Percentiles rank a stretch among this genome's conserved stretches.
Conservation (phyloP, 164 flowering plant genomes). For the Magnolia kwangsiensis region DNA sequence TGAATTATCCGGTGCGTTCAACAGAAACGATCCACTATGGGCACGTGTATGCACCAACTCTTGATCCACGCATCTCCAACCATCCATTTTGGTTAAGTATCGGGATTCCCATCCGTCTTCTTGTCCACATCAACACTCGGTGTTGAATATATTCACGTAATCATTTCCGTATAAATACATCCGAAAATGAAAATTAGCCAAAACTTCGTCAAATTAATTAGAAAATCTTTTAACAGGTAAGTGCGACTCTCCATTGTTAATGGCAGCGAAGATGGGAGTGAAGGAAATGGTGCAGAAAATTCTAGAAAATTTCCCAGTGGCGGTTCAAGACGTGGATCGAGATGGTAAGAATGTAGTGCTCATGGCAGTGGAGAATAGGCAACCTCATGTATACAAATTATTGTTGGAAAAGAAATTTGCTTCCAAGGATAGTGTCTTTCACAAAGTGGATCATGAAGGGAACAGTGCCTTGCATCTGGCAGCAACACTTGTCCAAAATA, state of each 20-base stretch:
- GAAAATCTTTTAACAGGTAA: background rate
- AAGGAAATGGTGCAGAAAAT: conserved; percentile 37
- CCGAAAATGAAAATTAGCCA: too few species aligned
- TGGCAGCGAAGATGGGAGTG: conserved; percentile 42
- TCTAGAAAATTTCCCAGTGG: conserved; percentile 27
- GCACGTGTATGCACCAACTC: too few species aligned
- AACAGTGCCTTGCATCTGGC: conserved; percentile 43
- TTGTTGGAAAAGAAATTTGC: conserved; percentile 5
- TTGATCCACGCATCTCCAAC: too few species aligned
- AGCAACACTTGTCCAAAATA: conserved; percentile 21
- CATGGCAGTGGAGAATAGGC: conserved; percentile 44
- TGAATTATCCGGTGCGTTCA: too few species aligned
- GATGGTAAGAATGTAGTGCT: conserved; percentile 36
- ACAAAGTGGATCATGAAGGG: conserved; percentile 29
- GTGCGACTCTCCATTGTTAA: conserved; percentile 29
- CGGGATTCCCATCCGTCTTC: too few species aligned
- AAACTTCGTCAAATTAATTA: too few species aligned
- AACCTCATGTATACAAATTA: conserved; percentile 29
- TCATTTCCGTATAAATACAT: too few species aligned
- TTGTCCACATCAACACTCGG: too few species aligned
- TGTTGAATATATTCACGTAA: too few species aligned
- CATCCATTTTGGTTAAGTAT: too few species aligned
- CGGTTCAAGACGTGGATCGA: conserved; percentile 30
- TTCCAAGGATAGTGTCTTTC: background rate
- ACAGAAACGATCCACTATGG: too few species aligned